A percentile compares a stretch with the other conserved stretches of the same genome.
These are phyloP conservation scores for Pseudogymnoascus verrucosus DNA, from an alignment of 2,329 filamentous ascomycete genomes.

Conservation along the genomic window DNA sequence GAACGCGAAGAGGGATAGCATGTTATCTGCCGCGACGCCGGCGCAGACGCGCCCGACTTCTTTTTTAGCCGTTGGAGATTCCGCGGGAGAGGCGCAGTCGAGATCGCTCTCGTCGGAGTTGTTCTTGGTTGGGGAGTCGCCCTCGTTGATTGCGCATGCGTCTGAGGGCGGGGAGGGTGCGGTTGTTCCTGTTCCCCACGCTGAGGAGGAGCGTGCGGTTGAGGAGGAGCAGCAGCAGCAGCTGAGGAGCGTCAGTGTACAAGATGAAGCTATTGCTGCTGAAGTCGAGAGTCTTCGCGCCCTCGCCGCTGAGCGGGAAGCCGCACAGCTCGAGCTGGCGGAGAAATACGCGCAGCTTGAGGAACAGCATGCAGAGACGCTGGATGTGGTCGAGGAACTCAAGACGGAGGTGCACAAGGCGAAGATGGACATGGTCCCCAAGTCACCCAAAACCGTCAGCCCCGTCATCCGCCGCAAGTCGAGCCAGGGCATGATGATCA, in stretches of 20 bases:
- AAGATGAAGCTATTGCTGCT: slow-evolving; percentile 41
- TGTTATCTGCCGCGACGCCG: slow-evolving; percentile 44
- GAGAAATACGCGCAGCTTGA: slow-evolving; percentile 79
- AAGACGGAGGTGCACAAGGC: slow-evolving; percentile 78
- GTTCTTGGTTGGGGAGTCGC: slow-evolving; percentile 76
- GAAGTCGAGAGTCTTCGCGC: slow-evolving; percentile 66
- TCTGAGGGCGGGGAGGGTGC: neutral
- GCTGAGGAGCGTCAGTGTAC: slow-evolving; percentile 26
- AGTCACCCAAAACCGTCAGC: slow-evolving; percentile 45
- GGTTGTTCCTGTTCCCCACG: slow-evolving; percentile 16
- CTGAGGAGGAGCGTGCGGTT: slow-evolving; percentile 12
- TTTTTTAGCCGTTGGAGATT: slow-evolving; percentile 57
- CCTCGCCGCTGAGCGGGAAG: slow-evolving; percentile 69
- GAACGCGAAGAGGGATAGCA: slow-evolving; percentile 43
- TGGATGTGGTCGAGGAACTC: slow-evolving; percentile 83
- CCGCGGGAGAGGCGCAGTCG: slow-evolving; percentile 53
- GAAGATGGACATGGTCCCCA: slow-evolving; percentile 42
- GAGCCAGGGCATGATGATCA: slow-evolving; percentile 77
- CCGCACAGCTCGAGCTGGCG: slow-evolving; percentile 62
- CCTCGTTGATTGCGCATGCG: slow-evolving; percentile 30
- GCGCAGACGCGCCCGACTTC: slow-evolving; percentile 57
- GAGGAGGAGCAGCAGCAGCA: slow-evolving; percentile 31
- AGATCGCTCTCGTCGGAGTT: slow-evolving; percentile 91
- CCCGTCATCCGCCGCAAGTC: slow-evolving; percentile 90
- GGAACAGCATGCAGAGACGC: slow-evolving; percentile 68